Evolutionary conservation across 2,329 filamentous ascomycete species (phyloP).

Genomic region (Aspergillus quadrilineatus): DNA sequence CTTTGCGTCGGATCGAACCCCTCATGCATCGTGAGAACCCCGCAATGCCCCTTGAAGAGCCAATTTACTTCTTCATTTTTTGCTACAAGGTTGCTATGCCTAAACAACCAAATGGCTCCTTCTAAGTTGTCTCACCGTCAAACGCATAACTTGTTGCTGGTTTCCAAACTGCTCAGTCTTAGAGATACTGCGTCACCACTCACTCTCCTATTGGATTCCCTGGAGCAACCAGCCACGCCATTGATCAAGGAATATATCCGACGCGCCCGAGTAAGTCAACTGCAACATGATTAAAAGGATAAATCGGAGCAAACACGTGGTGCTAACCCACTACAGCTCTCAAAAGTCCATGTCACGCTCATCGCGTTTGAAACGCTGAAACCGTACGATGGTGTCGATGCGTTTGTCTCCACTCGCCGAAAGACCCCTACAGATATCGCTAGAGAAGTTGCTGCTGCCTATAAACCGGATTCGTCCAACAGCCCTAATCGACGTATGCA

Average conservation of each 20-base stretch:
- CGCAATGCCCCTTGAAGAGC: constrained; percentile 6
- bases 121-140: constrained; percentile 60
- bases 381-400: constrained; percentile 63
- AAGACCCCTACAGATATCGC: constrained; percentile 58
- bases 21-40: constrained; percentile 18
- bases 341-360: constrained; percentile 70
- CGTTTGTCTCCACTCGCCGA: constrained; percentile 65
- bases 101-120: constrained; percentile 31
- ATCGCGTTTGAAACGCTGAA: constrained; percentile 74
- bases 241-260: constrained; percentile 71
- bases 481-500: constrained; percentile 31
- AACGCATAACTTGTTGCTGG: constrained; percentile 79
- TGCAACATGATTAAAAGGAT: not conserved
- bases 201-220: constrained; percentile 77
- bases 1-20: constrained; percentile 23
- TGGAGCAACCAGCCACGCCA: constrained; percentile 75
- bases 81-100: not conserved
- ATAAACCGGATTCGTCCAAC: constrained; percentile 21
- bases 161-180: constrained; percentile 77
- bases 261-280: constrained; percentile 65
- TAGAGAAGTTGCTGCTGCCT: constrained; percentile 56
- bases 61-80: not conserved
- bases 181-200: constrained; percentile 80
- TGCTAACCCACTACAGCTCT: constrained; percentile 29
- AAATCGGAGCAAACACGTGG: not conserved